Evolutionary conservation across 2,329 filamentous ascomycete species (phyloP).

Genomic region (Penicillium sclerotiorum): DNA sequence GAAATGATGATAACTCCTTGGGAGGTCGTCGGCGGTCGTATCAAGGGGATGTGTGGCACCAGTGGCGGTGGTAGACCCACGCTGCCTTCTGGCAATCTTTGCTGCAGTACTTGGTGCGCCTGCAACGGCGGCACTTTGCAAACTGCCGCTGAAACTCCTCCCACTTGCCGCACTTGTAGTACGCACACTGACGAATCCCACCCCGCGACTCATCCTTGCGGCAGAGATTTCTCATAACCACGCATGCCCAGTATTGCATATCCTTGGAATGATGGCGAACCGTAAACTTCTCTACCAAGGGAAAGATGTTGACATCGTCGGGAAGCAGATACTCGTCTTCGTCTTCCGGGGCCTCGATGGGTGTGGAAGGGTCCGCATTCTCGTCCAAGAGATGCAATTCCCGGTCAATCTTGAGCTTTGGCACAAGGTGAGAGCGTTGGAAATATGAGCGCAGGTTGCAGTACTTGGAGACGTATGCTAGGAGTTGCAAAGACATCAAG

Average conservation of each 20-base stretch:
- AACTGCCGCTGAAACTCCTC: constrained; percentile 96
- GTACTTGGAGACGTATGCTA: constrained; percentile 98
- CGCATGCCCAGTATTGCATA: constrained; percentile 99
- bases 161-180: constrained; percentile 98
- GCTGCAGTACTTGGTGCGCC: constrained; percentile 98
- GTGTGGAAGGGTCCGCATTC: constrained; percentile 52
- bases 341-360: constrained; percentile 54
- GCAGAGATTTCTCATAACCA: constrained; percentile 98
- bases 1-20: constrained; percentile 28
- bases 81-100: constrained; percentile 99
- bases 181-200: constrained; percentile 94
- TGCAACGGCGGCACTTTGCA: constrained; percentile 93
- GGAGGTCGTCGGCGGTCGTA: constrained; percentile 29
- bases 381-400: constrained; percentile 81
- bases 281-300: constrained; percentile 96
- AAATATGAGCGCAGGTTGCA: constrained; percentile 96
- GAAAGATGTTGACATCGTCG: constrained; percentile 98
- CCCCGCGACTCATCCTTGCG: constrained; percentile 94
- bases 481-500: constrained; percentile 92
- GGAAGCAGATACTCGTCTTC: constrained; percentile 87
- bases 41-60: constrained; percentile 66
- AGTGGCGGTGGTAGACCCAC: constrained; percentile 97
- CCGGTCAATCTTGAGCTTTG: constrained; percentile 83
- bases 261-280: constrained; percentile 91
- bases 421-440: constrained; percentile 90